A percentile compares a stretch with the other conserved stretches of the same genome.
Conservation (phyloP, 106 monocot genomes). For the Platanthera zijinensis region DNA sequence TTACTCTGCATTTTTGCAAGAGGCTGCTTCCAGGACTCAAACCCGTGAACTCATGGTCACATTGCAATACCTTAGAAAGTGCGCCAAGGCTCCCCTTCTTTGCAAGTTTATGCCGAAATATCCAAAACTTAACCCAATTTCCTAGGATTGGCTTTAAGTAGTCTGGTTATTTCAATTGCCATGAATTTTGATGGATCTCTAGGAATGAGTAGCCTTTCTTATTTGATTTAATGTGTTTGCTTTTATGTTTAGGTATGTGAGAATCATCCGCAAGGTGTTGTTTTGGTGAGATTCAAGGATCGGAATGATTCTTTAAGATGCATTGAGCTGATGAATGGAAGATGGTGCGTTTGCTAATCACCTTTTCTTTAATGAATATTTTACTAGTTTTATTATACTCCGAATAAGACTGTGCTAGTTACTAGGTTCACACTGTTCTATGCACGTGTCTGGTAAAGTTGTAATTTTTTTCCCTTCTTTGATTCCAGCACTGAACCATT, state of each 20-base stretch:
- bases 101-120: too few relatives aligned
- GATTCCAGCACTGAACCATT: neutral
- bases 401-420: neutral
- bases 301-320: slow-evolving; percentile 69
- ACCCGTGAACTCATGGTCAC: too few relatives aligned
- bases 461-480: neutral
- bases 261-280: slow-evolving; percentile 94
- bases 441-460: too few relatives aligned
- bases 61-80: too few relatives aligned
- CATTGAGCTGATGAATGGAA: slow-evolving; percentile 94
- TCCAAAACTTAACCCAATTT: too few relatives aligned
- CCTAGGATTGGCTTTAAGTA: too few relatives aligned
- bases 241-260: slow-evolving; percentile 59
- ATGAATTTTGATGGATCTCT: neutral
- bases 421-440: neutral
- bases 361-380: neutral
- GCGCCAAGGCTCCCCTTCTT: too few relatives aligned
- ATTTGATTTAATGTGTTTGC: neutral
- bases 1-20: too few relatives aligned
- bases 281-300: slow-evolving; percentile 92
- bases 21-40: too few relatives aligned
- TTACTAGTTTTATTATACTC: neutral
- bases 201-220: neutral
- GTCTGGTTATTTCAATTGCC: too few relatives aligned
- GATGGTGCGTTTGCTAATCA: slow-evolving; percentile 54